These are phyloP conservation scores for Biscutella auriculata DNA, from an alignment of 441 rosid species.

Conservation along the genomic window DNA sequence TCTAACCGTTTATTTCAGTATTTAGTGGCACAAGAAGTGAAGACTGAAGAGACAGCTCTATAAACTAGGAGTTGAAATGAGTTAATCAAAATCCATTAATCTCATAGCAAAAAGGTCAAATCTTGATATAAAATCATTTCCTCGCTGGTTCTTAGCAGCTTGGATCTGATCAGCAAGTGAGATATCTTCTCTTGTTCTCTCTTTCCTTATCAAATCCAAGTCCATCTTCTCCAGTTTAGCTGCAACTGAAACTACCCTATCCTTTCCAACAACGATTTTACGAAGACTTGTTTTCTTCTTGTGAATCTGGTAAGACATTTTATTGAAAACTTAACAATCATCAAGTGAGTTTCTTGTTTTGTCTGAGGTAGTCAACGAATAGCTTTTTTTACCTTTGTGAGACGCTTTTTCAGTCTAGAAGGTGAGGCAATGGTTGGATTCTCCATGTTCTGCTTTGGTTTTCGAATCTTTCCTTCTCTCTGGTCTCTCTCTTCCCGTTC, in stretches of 20 bases:
- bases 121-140: slow-evolving; percentile 6
- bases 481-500: slow-evolving; percentile 38
- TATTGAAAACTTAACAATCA: not conserved
- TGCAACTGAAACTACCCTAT: slow-evolving; percentile 19
- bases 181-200: slow-evolving; percentile 35
- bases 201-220: slow-evolving; percentile 39
- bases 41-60: not conserved
- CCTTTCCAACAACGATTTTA: slow-evolving; percentile 21
- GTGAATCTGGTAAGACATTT: slow-evolving; percentile 33
- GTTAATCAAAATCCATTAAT: slow-evolving; percentile 9
- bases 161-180: slow-evolving; percentile 77
- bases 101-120: slow-evolving; percentile 16
- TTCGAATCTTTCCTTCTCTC: slow-evolving; percentile 24
- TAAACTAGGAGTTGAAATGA: not conserved
- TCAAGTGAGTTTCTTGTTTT: not conserved
- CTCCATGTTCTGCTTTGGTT: slow-evolving; percentile 22
- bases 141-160: slow-evolving; percentile 53
- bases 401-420: slow-evolving; percentile 41
- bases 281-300: slow-evolving; percentile 36
- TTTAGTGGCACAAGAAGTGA: not conserved
- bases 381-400: slow-evolving; percentile 42
- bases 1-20: not conserved
- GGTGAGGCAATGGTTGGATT: slow-evolving; percentile 17
- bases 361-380: not conserved
- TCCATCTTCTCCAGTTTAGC: slow-evolving; percentile 53